Evolutionary conservation across 1,284 basidiomycete genomes (phyloP).

Genomic region (Boletus sp.): DNA sequence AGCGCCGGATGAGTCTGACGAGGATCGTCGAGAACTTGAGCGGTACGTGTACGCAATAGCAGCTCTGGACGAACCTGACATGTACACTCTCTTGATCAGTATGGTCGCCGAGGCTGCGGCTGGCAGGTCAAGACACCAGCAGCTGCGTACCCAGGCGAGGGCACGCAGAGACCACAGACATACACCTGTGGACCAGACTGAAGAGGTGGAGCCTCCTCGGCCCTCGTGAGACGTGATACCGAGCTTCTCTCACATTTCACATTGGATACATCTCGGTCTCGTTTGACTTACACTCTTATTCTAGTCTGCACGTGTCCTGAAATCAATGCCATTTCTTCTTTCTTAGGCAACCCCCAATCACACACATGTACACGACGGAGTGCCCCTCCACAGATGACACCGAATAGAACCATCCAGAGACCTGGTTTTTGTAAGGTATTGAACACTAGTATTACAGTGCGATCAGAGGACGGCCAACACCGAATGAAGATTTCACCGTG

Average conservation of each 20-base stretch:
- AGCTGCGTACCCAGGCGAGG: slow-evolving; percentile 39
- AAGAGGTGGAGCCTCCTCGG: slow-evolving; percentile 14
- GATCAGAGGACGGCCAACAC: not conserved
- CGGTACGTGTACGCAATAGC: slow-evolving; percentile 43
- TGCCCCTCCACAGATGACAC: not conserved
- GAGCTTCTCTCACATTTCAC: slow-evolving; percentile 14
- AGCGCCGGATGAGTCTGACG: slow-evolving; percentile 82
- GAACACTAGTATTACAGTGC: slow-evolving; percentile 19
- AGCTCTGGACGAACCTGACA: slow-evolving; percentile 5
- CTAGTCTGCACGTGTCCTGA: slow-evolving; percentile 22
- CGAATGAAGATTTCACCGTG: slow-evolving; percentile 9
- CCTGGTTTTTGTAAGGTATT: slow-evolving; percentile 9
- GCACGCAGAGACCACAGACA: slow-evolving; percentile 34
- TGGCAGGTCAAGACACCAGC: slow-evolving; percentile 58
- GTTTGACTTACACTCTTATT: slow-evolving; percentile 13
- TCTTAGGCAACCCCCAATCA: not conserved
- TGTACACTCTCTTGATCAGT: slow-evolving; percentile 31
- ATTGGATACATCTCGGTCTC: slow-evolving; percentile 17
- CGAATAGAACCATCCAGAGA: slow-evolving; percentile 17
- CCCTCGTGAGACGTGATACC: slow-evolving; percentile 12
- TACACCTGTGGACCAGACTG: slow-evolving; percentile 16
- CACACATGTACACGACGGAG: not conserved
- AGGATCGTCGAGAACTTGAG: slow-evolving; percentile 89
- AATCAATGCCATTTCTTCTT: slow-evolving; percentile 3
- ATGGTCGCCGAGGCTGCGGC: slow-evolving; percentile 70